Base-by-base conservation (phyloP, 2,329 filamentous ascomycete genomes). In the Fusarium begoniae region DNA sequence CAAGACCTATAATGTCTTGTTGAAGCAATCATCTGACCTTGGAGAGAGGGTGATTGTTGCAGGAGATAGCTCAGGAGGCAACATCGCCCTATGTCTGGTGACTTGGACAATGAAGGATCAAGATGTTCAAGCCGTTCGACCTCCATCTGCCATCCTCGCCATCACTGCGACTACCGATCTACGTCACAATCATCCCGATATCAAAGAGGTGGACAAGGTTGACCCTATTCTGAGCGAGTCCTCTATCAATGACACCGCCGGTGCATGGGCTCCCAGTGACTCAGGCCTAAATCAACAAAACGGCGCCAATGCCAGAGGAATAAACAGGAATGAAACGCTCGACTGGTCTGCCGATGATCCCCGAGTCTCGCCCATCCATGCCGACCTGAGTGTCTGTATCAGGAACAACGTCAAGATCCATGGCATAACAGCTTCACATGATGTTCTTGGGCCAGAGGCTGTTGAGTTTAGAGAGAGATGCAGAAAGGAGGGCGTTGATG, bases 31-130 rank as follows among this genome's bases (percentile, higher is more conserved):
- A 0, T 74, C 80, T 0, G 73, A 78, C 1, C 79, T 79, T 0
- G 66, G 67, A 1, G 85, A 89, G 61, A 81, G 77, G 3, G 81
- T 90, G 0, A 83, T 86, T 3, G 80, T 90, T 3, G 85, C 84
- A 1, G 89, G 89, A 2, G 89, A 90, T 62, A 88, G 86, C 0
- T 86, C 88, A 1, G 89, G 89, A 1, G 88, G 84, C 0, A 90
- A 90, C 66, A 81, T 90, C 8, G 82, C 85, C 0, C 79, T 90
- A 0, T 77, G 77, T 15, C 66, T 81, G 0, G 79, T 76, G 0
- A 60, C 78, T 1, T 78, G 87, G 43, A 76, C 81, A 0, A 66
- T 87, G 24, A 61, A 30, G 2, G 79, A 82, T 45, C 81, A 28
- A 48, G 77, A 78, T 4, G 66, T 70, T 1, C 65, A 77, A 12